Evolutionary conservation across 306 rosid genomes (phyloP), one percentile per base, ranked within the genome.

Genomic region (Dalbergia cultrata): DNA sequence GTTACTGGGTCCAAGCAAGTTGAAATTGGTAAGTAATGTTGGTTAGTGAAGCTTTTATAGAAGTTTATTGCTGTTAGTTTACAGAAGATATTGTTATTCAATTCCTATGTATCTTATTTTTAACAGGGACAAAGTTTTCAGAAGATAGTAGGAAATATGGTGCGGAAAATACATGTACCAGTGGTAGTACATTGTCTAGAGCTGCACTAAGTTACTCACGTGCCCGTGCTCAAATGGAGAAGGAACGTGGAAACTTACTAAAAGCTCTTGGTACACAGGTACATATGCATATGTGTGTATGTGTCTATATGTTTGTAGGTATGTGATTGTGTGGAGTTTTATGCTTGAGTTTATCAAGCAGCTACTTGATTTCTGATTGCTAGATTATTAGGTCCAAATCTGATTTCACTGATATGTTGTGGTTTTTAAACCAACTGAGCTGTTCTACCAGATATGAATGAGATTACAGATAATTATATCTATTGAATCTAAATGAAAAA

Each of bases 261-360:
- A 95, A 92, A 90, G 91, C 95, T 80, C 92, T 95, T 84, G 98
- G 98, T 44, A 91, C 97, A 70, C 97, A 92, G 97, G 98, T 95
- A 58, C 4, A 54, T 53, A 34, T 35, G 39, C 71, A 4, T 31
- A 2, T 77, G 8, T 34, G 35, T 9, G 14, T 53, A 39, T n/a
- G n/a, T 16, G 75, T 18, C 17, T 17, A 11, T 47, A n/a, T 77
- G 64, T 54, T 12, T 67, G 12, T 44, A 0, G 68, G 10, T 21
- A 37, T 44, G 76, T 64, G 62, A 22, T 13, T 41, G 65, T 61
- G 65, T 54, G 31, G 81, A 35, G 31, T 41, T 17, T 64, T 31
- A 47, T 70, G 68, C 50, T 35, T 70, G 52, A 35, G 72, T 63
- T 75, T 67, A 21, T 52, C 33, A 41, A 21, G 75, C 59, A 72